Evolutionary conservation across 2,329 filamentous ascomycete genomes (phyloP).

Genomic region (Neopestalotiopsis rosae): DNA sequence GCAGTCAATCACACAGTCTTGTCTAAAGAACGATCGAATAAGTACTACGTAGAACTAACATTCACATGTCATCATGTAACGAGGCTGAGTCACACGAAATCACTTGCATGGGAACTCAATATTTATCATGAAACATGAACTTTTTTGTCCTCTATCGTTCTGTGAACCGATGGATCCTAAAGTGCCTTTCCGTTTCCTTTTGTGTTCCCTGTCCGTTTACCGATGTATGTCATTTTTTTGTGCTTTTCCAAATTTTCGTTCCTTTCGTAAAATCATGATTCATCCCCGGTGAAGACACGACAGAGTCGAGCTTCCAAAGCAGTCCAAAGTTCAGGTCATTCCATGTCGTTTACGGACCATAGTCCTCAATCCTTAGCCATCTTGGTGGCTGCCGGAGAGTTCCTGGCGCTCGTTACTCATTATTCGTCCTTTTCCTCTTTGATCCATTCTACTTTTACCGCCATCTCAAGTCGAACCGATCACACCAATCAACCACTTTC

Average conservation of each 20-base stretch:
- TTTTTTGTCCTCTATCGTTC: neutral
- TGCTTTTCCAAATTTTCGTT: too few species aligned
- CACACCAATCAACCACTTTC: too few species aligned
- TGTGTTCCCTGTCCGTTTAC: too few species aligned
- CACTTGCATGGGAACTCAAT: neutral
- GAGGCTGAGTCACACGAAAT: neutral
- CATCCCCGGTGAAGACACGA: neutral
- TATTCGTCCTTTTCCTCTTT: too few species aligned
- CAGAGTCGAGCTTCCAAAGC: neutral
- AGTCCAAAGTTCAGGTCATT: neutral
- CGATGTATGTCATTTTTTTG: too few species aligned
- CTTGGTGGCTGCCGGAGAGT: neutral
- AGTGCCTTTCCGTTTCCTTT: too few species aligned
- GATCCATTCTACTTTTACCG: too few species aligned
- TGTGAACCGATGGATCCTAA: neutral
- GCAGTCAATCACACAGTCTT: too few species aligned
- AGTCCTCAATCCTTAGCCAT: neutral
- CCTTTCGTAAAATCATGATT: neutral
- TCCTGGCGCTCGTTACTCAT: neutral
- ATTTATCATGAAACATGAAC: neutral
- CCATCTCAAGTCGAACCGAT: too few species aligned
- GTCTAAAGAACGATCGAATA: too few species aligned
- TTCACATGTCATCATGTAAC: neutral
- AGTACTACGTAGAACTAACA: too few species aligned
- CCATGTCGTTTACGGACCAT: neutral